Base-by-base conservation (phyloP, 2,329 filamentous ascomycete genomes). In the Metarhizium humberi region DNA sequence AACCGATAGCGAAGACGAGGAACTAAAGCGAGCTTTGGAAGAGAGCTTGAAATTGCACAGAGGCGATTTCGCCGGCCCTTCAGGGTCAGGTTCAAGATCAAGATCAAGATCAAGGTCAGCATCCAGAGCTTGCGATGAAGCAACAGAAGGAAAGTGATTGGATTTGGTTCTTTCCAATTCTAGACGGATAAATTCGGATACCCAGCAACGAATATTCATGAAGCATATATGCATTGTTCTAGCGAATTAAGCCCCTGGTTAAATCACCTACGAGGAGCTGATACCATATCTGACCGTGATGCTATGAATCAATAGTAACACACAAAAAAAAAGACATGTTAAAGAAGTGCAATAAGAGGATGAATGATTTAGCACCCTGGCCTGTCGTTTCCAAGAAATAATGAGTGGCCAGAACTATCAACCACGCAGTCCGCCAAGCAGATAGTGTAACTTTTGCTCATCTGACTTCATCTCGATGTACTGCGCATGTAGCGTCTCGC, bases 1-100 rank as follows among this genome's bases (percentile, higher is more conserved):
- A 25, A 56, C 69, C 51, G 62, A 71, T 55, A 73, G 75, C 20
- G 73, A 78, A 45, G 77, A 84, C 50, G 80, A 83, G 61, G 80
- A 83, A n/a, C 60, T 85, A 56, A 76, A 69, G 60, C 68, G 66
- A 59, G 81, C 79, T 2, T 71, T 85, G 65, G 76, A 80, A 62
- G 74, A 78, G 69, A 85, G 81, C 57, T 62, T 84, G 69, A 75
- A 68, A 59, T 55, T 73, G 57, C 71, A 69, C 57, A 64, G 62
- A 16, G 64, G 61, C 4, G 61, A 64, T 34, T 48, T 60, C 30
- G 62, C 65, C 20, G 65, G 63, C 1, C 61, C 66, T 4, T 67
- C 66, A 1, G 57, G 56, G 18, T 55, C 50, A 11, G 54, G 32
- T 32, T 48, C 45, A 48, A 13, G 32, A 36, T 48, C 45, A 48